phyloP scores from a whole-genome alignment of 345 rosid genomes.

The Aegle marmelos region DNA sequence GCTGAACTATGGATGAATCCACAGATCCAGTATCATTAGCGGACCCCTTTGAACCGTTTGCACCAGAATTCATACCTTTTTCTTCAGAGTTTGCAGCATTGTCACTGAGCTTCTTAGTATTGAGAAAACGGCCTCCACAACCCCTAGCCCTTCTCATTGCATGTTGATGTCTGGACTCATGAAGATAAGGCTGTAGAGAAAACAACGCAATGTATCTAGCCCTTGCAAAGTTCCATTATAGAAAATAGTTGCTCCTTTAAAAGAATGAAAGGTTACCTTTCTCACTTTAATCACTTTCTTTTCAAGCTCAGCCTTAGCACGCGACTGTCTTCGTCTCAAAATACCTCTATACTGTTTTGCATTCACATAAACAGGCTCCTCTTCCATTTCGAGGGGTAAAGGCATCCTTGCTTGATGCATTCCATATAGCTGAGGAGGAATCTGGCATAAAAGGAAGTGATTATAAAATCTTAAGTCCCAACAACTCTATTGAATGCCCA shows the following conservation, averaged over 20 bases:
- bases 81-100: slow-evolving; percentile 24
- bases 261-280: slow-evolving; percentile 36
- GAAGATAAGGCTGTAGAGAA: slow-evolving; percentile 65
- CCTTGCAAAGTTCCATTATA: not conserved
- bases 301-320: slow-evolving; percentile 71
- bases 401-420: slow-evolving; percentile 58
- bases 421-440: slow-evolving; percentile 42
- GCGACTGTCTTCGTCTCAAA: slow-evolving; percentile 59
- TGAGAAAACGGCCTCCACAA: slow-evolving; percentile 68
- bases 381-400: slow-evolving; percentile 66
- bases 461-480: not conserved
- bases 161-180: slow-evolving; percentile 74
- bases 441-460: slow-evolving; percentile 23
- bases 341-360: slow-evolving; percentile 77
- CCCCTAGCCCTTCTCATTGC: slow-evolving; percentile 77
- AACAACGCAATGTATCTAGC: not conserved
- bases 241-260: not conserved
- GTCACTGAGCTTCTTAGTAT: slow-evolving; percentile 41
- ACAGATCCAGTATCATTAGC: slow-evolving; percentile 14
- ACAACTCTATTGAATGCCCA: not conserved
- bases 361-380: slow-evolving; percentile 73
- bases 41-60: slow-evolving; percentile 17
- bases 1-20: slow-evolving; percentile 21
- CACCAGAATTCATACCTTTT: slow-evolving; percentile 18
- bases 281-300: slow-evolving; percentile 54